phyloP scores from a whole-genome alignment of 164 flowering plant species.

The Nymphaea thermarum region DNA sequence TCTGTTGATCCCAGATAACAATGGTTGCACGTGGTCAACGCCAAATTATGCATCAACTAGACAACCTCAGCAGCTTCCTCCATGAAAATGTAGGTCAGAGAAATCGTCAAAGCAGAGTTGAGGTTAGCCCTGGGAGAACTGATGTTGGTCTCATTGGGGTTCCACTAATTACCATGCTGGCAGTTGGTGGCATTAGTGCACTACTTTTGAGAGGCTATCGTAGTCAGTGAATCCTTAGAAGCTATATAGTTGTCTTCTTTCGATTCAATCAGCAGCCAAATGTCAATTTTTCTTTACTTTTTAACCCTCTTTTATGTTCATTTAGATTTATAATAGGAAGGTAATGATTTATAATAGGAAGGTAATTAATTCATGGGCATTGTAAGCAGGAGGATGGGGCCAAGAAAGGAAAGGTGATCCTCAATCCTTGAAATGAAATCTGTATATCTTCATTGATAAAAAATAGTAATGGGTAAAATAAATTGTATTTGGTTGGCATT shows the following conservation, averaged over 20 bases:
- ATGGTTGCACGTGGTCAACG: slow-evolving; percentile 54
- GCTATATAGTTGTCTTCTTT: not conserved
- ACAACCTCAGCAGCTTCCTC: slow-evolving; percentile 48
- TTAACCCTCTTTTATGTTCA: not conserved
- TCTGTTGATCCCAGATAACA: slow-evolving; percentile 30
- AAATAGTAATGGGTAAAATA: too few species aligned
- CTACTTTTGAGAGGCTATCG: slow-evolving; percentile 15
- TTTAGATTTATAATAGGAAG: not conserved
- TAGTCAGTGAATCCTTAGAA: not conserved
- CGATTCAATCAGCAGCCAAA: not conserved
- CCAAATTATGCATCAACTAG: slow-evolving; percentile 72
- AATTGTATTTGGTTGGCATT: too few species aligned
- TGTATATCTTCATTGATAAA: too few species aligned
- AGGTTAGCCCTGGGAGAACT: slow-evolving; percentile 11
- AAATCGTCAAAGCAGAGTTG: slow-evolving; percentile 14
- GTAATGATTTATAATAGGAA: not conserved
- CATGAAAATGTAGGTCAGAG: slow-evolving; percentile 39
- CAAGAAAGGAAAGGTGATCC: too few species aligned
- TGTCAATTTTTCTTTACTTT: not conserved
- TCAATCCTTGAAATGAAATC: too few species aligned
- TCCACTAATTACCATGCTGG: slow-evolving; percentile 32
- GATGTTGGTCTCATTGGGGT: slow-evolving; percentile 17
- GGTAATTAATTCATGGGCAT: too few species aligned
- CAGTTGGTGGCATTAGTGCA: slow-evolving; percentile 48
- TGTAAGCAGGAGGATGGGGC: too few species aligned